Percentiles rank a stretch among this genome's conserved stretches.
Conservation (phyloP, 2,329 filamentous ascomycete species). For the Diaporthe batatas region DNA sequence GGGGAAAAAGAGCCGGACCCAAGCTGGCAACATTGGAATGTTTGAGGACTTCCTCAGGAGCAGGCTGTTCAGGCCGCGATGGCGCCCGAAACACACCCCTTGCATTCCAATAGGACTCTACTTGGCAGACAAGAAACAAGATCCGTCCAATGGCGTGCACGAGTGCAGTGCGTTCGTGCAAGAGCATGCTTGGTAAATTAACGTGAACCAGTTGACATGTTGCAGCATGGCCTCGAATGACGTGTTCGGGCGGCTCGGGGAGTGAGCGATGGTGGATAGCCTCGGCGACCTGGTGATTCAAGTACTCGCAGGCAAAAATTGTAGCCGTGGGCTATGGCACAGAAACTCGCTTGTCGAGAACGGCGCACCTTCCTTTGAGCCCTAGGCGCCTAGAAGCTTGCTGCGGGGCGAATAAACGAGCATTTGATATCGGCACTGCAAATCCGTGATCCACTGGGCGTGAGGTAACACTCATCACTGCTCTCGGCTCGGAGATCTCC, state of each 20-base stretch:
- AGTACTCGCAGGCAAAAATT: not conserved
- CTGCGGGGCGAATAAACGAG: not conserved
- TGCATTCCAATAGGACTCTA: conserved; percentile 16
- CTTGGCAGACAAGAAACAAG: conserved; percentile 6
- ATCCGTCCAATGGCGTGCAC: not conserved
- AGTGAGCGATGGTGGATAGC: not conserved
- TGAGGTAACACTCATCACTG: not conserved
- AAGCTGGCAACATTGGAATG: not conserved
- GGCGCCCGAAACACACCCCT: conserved; percentile 16
- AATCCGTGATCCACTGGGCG: not conserved
- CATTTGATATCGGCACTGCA: not conserved
- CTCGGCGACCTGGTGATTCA: not conserved
- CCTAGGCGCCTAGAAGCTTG: not conserved
- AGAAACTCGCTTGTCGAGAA: not conserved
- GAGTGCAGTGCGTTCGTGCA: not conserved
- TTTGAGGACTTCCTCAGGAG: not conserved
- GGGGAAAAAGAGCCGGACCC: conserved; percentile 10
- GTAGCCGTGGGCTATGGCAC: not conserved
- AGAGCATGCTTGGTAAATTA: conserved; percentile 3
- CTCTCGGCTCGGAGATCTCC: not conserved
- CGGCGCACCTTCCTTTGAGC: not conserved
- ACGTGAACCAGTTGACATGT: conserved; percentile 9
- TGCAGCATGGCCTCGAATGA: conserved; percentile 18
- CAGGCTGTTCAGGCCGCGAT: conserved; percentile 1
- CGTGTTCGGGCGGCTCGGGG: not conserved